A percentile compares a stretch with the other conserved stretches of the same genome.
Conservation (phyloP, 352 stramenopile species). For the Phytopythium kandeliae region DNA sequence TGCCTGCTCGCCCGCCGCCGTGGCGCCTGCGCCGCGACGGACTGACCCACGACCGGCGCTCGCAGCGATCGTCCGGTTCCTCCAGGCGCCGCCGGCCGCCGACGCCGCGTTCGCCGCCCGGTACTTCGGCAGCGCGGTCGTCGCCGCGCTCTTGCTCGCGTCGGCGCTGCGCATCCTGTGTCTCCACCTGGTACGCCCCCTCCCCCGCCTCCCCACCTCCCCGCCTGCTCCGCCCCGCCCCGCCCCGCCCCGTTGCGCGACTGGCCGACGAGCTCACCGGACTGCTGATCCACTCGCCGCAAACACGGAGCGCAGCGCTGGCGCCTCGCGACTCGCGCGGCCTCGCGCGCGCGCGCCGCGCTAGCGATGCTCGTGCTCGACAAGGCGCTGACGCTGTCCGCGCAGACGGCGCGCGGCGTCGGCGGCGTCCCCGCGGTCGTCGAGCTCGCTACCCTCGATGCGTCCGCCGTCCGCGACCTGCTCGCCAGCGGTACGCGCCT, state of each 20-base stretch:
- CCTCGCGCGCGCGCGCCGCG: constrained; percentile 54
- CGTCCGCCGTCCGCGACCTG: constrained; percentile 86
- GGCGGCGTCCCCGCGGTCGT: constrained; percentile 78
- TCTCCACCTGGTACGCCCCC: constrained; percentile 53
- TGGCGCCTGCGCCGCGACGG: no score
- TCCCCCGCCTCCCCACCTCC: no score
- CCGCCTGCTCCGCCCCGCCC: no score
- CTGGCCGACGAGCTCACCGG: no score
- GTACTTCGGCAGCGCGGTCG: constrained; percentile 59
- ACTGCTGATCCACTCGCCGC: no score
- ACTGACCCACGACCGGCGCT: no score
- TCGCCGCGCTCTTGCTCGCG: constrained; percentile 32
- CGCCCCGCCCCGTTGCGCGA: no score
- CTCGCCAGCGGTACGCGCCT: constrained; percentile 28
- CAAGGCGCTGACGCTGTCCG: constrained; percentile 50
- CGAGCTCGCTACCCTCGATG: constrained; percentile 94
- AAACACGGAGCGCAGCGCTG: constrained; percentile 36
- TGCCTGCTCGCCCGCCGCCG: background rate
- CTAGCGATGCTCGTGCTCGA: constrained; percentile 63
- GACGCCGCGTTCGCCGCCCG: background rate
- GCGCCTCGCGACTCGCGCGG: constrained; percentile 57
- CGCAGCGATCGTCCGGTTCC: constrained; percentile 53
- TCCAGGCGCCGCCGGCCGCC: constrained; percentile 39
- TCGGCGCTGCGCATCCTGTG: constrained; percentile 48
- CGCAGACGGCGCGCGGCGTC: constrained; percentile 44